Base-by-base conservation (phyloP, 768 basidiomycete genomes). In the Albatrellus ellisii region DNA sequence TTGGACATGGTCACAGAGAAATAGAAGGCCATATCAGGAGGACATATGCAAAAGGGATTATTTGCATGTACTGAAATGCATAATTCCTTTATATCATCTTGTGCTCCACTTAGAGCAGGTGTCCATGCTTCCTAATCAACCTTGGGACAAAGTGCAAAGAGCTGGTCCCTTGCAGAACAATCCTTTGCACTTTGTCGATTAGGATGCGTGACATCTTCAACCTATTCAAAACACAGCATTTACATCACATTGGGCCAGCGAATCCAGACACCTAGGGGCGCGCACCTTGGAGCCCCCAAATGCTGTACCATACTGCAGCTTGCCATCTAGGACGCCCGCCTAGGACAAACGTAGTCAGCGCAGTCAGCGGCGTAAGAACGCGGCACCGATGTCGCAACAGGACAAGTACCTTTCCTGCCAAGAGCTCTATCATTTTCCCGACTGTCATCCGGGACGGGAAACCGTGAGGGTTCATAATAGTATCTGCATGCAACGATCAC, bases 361-460 rank as follows among this genome's bases (percentile, higher is more conserved):
- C 26, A 15, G 20, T 41, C 14, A 8, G 15, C 15, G 42, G 37
- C 18, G 17, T 27, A 26, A 33, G 31, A 24, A 39, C 39, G 39
- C 28, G 39, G 21, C 26, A 43, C 36, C 14, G 14, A 12, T 32
- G 20, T 15, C 35, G 35, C 7, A 18, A 10, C 11, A 26, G 2
- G 34, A 32, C 9, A 44, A 52, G 37, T 44, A 85, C 87, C 73
- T 99, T 99, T 39, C 95, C 94, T 10, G 91, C 86, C 25, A 99
- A 65, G 17, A 97, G 68, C 61, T 99, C 95, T 41, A 99, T 95
- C 95, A 99, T 99, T 68, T 99, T 99, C 37, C 95, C 95, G 22
- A 99, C 95, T 20, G 95, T 99, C 91, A 92, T 97, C 42, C 94
- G 86, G 44, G 89, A 94, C 4, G 95, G 95, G 70, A 99, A 98